Conservation (phyloP, 768 basidiomycete genomes). For the Punctularia strigosozonata region DNA sequence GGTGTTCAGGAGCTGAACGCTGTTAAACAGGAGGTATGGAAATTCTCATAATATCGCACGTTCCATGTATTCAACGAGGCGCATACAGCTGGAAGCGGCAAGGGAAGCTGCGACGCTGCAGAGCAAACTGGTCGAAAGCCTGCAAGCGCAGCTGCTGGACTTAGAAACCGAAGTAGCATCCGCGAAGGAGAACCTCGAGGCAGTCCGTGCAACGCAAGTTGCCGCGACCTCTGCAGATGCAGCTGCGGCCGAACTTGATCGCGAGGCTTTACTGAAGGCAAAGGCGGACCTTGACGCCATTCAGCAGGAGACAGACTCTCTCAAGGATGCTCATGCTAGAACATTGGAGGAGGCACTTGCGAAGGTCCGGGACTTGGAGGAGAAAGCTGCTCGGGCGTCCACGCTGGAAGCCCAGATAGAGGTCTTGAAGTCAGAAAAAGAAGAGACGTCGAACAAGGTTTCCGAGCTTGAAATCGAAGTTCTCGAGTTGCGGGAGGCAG, state of each 20-base stretch:
- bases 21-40: too few species aligned
- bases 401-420: slow-evolving; percentile 36
- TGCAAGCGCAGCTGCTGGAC: slow-evolving; percentile 37
- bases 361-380: slow-evolving; percentile 35
- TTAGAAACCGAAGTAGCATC: slow-evolving; percentile 39
- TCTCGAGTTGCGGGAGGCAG: slow-evolving; percentile 61
- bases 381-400: slow-evolving; percentile 29
- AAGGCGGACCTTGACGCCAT: slow-evolving; percentile 49
- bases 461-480: slow-evolving; percentile 79
- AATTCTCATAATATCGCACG: too few species aligned
- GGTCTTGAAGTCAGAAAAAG: slow-evolving; percentile 49
- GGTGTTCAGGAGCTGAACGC: background rate
- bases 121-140: slow-evolving; percentile 29
- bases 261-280: slow-evolving; percentile 50
- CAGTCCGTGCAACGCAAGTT: slow-evolving; percentile 33
- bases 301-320: slow-evolving; percentile 34
- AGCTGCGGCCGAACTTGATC: slow-evolving; percentile 46
- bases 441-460: slow-evolving; percentile 57
- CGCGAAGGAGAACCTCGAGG: slow-evolving; percentile 41
- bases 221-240: slow-evolving; percentile 29
- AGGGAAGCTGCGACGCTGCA: slow-evolving; percentile 30
- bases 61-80: too few species aligned
- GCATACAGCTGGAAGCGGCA: slow-evolving; percentile 38
- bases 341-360: slow-evolving; percentile 35
- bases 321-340: slow-evolving; percentile 37